These are phyloP conservation scores for Cutaneotrichosporon curvatum DNA, from an alignment of 1,284 basidiomycete species.

Conservation along the genomic window DNA sequence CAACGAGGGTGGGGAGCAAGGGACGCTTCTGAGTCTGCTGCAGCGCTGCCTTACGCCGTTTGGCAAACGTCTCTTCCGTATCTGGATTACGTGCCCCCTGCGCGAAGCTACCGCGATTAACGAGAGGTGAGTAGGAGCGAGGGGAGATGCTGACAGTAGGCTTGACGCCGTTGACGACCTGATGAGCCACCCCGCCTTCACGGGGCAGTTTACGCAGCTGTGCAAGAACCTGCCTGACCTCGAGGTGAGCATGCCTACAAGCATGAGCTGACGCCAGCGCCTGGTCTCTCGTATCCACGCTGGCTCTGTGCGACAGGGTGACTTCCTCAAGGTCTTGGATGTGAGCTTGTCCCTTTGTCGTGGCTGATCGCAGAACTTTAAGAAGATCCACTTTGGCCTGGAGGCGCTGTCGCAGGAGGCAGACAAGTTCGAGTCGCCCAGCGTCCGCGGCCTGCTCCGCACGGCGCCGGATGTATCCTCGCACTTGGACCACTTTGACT, in stretches of 20 bases:
- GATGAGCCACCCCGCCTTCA: conserved; percentile 67
- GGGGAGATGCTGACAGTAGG: background rate
- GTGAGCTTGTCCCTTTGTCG: conserved; percentile 48
- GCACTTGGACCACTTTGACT: conserved; percentile 59
- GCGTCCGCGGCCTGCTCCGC: conserved; percentile 64
- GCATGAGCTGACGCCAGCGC: conserved; percentile 48
- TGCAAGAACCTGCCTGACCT: conserved; percentile 81
- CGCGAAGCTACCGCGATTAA: conserved; percentile 75
- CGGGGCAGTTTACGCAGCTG: conserved; percentile 63
- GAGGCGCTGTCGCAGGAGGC: conserved; percentile 58
- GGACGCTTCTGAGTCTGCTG: conserved; percentile 75
- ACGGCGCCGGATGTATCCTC: conserved; percentile 67
- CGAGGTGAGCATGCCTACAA: conserved; percentile 49
- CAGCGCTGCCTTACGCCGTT: conserved; percentile 81
- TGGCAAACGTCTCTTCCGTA: conserved; percentile 38
- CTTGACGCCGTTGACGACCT: conserved; percentile 88
- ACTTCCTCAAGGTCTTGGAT: conserved; percentile 72
- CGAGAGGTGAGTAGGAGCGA: conserved; percentile 52
- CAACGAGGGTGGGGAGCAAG: conserved; percentile 82
- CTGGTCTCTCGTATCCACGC: conserved; percentile 90
- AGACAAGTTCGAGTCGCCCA: conserved; percentile 66
- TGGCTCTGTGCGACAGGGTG: conserved; percentile 73
- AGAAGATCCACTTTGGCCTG: conserved; percentile 62
- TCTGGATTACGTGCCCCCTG: conserved; percentile 88
- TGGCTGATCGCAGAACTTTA: conserved; percentile 58